Base-by-base conservation (phyloP, 2,329 filamentous ascomycete genomes). In the Pseudopithomyces maydicus region DNA sequence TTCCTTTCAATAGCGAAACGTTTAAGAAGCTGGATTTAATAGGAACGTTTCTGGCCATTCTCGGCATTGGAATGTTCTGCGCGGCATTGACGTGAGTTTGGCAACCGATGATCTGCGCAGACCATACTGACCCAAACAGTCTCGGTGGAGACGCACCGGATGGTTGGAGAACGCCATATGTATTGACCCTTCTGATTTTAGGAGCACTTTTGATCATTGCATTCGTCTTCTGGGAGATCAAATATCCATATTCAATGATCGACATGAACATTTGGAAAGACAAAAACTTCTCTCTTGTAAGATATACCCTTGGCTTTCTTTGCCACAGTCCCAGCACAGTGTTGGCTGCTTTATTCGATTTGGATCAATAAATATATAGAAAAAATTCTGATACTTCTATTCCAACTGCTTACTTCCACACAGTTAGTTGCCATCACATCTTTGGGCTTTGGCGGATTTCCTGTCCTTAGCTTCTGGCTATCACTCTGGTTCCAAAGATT, bases 11-110 rank as follows among this genome's bases (percentile, higher is more conserved):
- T 38, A 23, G 65, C 60, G 71, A 82, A 54, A 82, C 82, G 0
- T 38, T 88, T 39, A 84, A 82, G 68, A 80, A 77, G 38, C 85
- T 90, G 64, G 88, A 90, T 72, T 70, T 85, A 6, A 72, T 88
- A 0, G 88, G 88, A 0, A 87, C 85, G 0, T 65, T 81, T 1
- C 72, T 89, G 57, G 86, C 87, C 3, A 80, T 90, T 33, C 78
- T 83, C n/a, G 87, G 88, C 0, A 86, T 88, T 56, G 87, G 85
- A 3, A 80, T 87, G 78, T 85, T 89, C 66, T 87, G 85, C 14
- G 85, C 85, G 20, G 84, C 83, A 1, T 75, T 89, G 56, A 87
- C 81, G 79, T 84, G 69, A 71, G 80, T 78, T 42, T 12, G 17
- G 32, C 4, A 8, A 19, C 45, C 10, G 38, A 11, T 33, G 6